These are phyloP conservation scores for Tricladium varicosporioides DNA, from an alignment of 2,329 filamentous ascomycete species.

Conservation along the genomic window DNA sequence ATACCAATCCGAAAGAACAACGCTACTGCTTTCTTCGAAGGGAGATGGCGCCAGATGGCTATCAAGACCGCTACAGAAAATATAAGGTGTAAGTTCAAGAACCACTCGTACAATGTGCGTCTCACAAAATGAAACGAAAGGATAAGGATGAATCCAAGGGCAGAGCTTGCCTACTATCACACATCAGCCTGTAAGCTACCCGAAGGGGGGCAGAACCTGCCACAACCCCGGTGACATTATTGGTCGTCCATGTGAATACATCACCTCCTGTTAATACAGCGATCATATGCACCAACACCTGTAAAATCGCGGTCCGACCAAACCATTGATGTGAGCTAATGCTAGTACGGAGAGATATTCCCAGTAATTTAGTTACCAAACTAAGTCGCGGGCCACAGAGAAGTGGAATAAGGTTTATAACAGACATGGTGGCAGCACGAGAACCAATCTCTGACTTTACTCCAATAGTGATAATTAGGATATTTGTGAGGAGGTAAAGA, in stretches of 20 bases:
- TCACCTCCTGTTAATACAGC: background rate
- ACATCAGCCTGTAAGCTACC: background rate
- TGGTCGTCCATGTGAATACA: constrained; percentile 2
- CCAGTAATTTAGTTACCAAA: constrained; percentile 7
- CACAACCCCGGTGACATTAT: constrained; percentile 6
- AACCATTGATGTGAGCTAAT: constrained; percentile 10
- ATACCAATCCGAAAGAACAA: constrained; percentile 13
- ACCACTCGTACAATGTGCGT: constrained; percentile 12
- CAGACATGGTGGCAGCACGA: constrained; percentile 9
- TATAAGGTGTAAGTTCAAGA: constrained; percentile 14
- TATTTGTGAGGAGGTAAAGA: constrained; percentile 6
- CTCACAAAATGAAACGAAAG: constrained; percentile 8
- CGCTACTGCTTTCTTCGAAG: constrained; percentile 8
- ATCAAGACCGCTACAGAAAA: constrained; percentile 2
- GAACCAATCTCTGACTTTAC: constrained; percentile 10
- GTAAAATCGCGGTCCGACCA: constrained; percentile 4
- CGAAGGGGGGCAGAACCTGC: background rate
- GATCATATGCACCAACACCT: constrained; percentile 9
- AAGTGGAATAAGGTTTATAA: constrained; percentile 19
- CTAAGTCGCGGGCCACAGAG: constrained; percentile 7
- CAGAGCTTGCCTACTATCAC: constrained; percentile 3
- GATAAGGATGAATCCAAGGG: constrained; percentile 10
- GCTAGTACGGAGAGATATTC: constrained; percentile 9
- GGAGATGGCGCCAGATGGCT: constrained; percentile 9
- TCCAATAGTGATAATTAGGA: constrained; percentile 5